Conservation (phyloP, 2,329 filamentous ascomycete species). For the Tolypocladium sp. region DNA sequence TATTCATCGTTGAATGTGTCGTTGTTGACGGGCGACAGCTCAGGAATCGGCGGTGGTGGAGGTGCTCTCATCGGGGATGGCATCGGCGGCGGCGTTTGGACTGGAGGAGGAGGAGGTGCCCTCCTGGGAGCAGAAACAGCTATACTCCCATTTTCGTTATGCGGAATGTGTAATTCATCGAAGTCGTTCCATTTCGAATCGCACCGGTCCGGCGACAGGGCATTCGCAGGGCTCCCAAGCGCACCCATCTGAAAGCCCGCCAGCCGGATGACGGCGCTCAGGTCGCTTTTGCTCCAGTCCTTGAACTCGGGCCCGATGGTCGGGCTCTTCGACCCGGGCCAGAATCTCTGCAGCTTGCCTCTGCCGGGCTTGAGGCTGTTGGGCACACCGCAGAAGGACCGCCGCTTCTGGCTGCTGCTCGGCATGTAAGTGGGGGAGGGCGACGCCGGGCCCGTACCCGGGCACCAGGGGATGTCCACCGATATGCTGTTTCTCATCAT, state of each 20-base stretch:
- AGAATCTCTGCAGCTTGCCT: constrained; percentile 21
- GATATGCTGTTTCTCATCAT: background rate
- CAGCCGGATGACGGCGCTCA: constrained; percentile 3
- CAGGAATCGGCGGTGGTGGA: constrained; percentile 11
- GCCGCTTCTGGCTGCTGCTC: background rate
- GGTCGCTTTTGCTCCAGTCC: constrained; percentile 13
- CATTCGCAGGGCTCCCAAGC: constrained; percentile 1
- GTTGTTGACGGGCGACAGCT: constrained; percentile 10
- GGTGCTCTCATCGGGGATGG: constrained; percentile 2
- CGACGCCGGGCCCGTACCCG: background rate
- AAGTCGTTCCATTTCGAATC: background rate
- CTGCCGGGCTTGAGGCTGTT: constrained; percentile 15
- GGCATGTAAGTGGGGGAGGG: background rate
- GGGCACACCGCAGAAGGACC: constrained; percentile 5
- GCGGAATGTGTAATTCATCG: background rate
- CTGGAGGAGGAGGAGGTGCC: background rate
- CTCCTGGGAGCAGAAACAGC: background rate
- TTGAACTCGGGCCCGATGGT: constrained; percentile 15
- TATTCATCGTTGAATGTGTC: background rate
- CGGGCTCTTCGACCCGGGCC: constrained; percentile 15
- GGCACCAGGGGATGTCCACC: background rate
- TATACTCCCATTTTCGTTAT: background rate
- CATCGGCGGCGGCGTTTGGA: background rate
- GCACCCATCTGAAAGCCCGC: constrained; percentile 6
- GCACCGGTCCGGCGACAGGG: background rate